Evolutionary conservation across 2,329 filamentous ascomycete genomes (phyloP).

Genomic region (Hymenoscyphus repandus): DNA sequence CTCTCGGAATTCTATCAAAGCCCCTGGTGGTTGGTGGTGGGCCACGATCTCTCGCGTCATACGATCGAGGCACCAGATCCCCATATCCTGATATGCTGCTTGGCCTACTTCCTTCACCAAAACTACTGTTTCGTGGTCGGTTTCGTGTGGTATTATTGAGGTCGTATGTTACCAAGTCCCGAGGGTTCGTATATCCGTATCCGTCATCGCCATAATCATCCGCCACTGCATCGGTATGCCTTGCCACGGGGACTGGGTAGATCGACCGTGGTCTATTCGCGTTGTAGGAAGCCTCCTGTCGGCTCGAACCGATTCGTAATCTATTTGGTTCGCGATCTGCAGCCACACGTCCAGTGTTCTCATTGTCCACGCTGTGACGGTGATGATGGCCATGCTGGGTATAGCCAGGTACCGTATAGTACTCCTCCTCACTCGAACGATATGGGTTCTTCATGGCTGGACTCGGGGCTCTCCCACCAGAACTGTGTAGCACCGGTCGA

Average conservation of each 20-base stretch:
- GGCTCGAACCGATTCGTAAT: constrained; percentile 17
- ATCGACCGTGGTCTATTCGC: constrained; percentile 18
- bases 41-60: constrained; percentile 38
- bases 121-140: constrained; percentile 46
- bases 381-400: constrained; percentile 41
- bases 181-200: constrained; percentile 60
- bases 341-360: constrained; percentile 35
- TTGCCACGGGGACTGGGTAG: constrained; percentile 24
- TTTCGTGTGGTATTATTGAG: constrained; percentile 44
- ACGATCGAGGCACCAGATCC: constrained; percentile 27
- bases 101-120: constrained; percentile 36
- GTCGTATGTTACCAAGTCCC: constrained; percentile 57
- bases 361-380: constrained; percentile 44
- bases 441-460: constrained; percentile 46
- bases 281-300: constrained; percentile 22
- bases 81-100: constrained; percentile 26
- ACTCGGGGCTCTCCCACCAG: constrained; percentile 36
- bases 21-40: constrained; percentile 67
- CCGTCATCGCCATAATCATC: constrained; percentile 54
- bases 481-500: constrained; percentile 25
- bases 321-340: constrained; percentile 20
- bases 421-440: constrained; percentile 47
- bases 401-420: constrained; percentile 54
- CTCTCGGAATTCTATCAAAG: constrained; percentile 60
- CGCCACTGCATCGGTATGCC: constrained; percentile 38